Conservation (phyloP, 1,284 basidiomycete species). For the Melampsora larici-populina region DNA sequence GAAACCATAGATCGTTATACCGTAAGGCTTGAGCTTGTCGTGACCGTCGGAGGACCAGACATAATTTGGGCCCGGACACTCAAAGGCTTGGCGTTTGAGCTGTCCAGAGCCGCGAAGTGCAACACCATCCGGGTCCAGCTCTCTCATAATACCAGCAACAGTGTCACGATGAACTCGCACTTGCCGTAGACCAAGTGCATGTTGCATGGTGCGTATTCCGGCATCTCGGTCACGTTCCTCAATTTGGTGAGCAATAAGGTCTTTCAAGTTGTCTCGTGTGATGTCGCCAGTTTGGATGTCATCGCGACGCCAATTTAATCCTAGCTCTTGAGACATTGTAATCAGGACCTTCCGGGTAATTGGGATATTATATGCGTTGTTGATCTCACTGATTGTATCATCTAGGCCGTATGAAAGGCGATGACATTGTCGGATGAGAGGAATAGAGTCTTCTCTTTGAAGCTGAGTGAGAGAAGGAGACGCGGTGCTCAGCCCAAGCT, state of each 20-base stretch:
- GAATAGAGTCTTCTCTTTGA: too few species aligned
- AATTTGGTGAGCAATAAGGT: neutral
- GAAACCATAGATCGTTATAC: slow-evolving; percentile 9
- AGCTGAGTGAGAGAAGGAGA: too few species aligned
- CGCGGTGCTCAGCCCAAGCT: too few species aligned
- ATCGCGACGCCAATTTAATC: neutral
- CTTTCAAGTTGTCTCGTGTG: neutral
- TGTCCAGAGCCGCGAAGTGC: neutral
- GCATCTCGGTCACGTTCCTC: neutral
- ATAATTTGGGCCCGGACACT: neutral
- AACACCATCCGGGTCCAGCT: slow-evolving; percentile 9
- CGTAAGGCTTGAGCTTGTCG: slow-evolving; percentile 9
- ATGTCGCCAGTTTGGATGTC: neutral
- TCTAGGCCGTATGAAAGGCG: too few species aligned
- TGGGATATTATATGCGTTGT: too few species aligned
- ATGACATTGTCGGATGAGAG: too few species aligned
- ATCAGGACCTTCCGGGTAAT: too few species aligned
- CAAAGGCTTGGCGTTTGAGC: slow-evolving; percentile 3
- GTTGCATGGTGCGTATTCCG: neutral
- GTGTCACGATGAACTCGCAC: neutral
- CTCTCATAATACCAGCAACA: neutral
- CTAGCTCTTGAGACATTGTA: neutral
- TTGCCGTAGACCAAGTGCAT: neutral
- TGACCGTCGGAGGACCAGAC: slow-evolving; percentile 18
- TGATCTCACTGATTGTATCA: too few species aligned